Percentiles rank a stretch among this genome's conserved stretches.
Conservation (phyloP, 2,329 filamentous ascomycete species). For the Colletotrichum phormii region DNA sequence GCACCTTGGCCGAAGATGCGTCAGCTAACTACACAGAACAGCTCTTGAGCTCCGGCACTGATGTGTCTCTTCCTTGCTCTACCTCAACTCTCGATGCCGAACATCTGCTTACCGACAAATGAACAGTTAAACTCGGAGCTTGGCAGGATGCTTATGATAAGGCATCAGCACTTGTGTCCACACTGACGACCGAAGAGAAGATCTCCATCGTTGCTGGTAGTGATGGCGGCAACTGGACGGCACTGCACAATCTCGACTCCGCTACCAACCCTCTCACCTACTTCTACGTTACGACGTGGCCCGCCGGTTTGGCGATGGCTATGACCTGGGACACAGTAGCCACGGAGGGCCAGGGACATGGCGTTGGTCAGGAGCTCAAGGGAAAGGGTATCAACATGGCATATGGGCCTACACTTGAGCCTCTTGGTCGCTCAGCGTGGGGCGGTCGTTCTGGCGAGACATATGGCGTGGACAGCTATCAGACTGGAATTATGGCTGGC, state of each 20-base stretch:
- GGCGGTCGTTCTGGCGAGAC: slow-evolving; percentile 40
- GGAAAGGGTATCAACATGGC: slow-evolving; percentile 42
- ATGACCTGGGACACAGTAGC: slow-evolving; percentile 78
- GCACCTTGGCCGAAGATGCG: slow-evolving; percentile 30
- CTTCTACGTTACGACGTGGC: slow-evolving; percentile 48
- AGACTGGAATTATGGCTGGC: slow-evolving; percentile 13
- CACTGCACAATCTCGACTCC: slow-evolving; percentile 36
- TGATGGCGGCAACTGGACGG: slow-evolving; percentile 42
- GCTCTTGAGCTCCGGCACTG: slow-evolving; percentile 37
- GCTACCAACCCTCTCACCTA: slow-evolving; percentile 39
- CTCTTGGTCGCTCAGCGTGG: slow-evolving; percentile 43
- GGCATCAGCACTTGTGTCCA: slow-evolving; percentile 66
- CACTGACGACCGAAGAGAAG: slow-evolving; percentile 76
- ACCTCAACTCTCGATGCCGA: background rate
- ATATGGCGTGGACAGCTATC: slow-evolving; percentile 41
- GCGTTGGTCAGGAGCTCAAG: slow-evolving; percentile 46
- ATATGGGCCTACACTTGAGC: slow-evolving; percentile 41
- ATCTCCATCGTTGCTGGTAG: slow-evolving; percentile 56
- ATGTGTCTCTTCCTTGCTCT: slow-evolving; percentile 10
- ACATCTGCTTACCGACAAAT: background rate
- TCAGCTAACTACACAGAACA: slow-evolving; percentile 39
- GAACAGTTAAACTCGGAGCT: slow-evolving; percentile 39
- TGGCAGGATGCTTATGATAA: slow-evolving; percentile 71
- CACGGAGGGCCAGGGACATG: slow-evolving; percentile 73
- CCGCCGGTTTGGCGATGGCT: slow-evolving; percentile 76